These are phyloP conservation scores for Ormosia emarginata DNA, from an alignment of 306 rosid genomes.

Conservation along the genomic window DNA sequence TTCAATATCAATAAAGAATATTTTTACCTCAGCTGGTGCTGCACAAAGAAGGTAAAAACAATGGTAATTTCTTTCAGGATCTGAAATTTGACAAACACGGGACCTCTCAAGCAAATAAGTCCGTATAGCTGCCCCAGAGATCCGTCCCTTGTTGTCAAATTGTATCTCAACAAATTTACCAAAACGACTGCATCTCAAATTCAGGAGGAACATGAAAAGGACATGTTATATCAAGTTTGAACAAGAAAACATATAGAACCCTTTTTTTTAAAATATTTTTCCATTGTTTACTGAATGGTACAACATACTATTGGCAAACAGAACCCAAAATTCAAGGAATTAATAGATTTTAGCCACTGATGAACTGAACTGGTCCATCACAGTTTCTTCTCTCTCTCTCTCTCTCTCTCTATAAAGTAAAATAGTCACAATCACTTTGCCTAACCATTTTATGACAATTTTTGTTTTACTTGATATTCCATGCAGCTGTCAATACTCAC, in stretches of 20 bases:
- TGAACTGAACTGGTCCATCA: background rate
- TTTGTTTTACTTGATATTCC: conserved; percentile 17
- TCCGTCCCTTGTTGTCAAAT: conserved; percentile 98
- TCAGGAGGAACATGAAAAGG: conserved; percentile 21
- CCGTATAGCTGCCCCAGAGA: conserved; percentile 95
- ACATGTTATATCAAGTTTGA: conserved; percentile 11
- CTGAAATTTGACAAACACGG: conserved; percentile 96
- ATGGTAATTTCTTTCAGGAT: conserved; percentile 98
- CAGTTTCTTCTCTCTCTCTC: background rate
- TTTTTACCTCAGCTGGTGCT: conserved; percentile 86
- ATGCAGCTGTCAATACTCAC: conserved; percentile 43
- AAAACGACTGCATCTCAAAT: conserved; percentile 88
- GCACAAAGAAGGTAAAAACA: conserved; percentile 99
- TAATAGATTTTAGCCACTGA: conserved; percentile 12
- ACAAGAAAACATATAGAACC: conserved; percentile 20
- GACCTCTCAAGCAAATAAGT: conserved; percentile 98
- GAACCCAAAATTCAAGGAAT: conserved; percentile 16
- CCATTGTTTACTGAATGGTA: background rate
- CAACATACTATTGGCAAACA: conserved; percentile 9
- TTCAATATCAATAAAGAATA: conserved; percentile 23
- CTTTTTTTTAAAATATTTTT: background rate
- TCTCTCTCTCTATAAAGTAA: background rate
- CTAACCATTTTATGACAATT: background rate
- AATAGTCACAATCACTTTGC: conserved; percentile 1
- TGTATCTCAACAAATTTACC: conserved; percentile 99